phyloP scores from a whole-genome alignment of 768 basidiomycete genomes.

The Rhizopogon vesiculosus region DNA sequence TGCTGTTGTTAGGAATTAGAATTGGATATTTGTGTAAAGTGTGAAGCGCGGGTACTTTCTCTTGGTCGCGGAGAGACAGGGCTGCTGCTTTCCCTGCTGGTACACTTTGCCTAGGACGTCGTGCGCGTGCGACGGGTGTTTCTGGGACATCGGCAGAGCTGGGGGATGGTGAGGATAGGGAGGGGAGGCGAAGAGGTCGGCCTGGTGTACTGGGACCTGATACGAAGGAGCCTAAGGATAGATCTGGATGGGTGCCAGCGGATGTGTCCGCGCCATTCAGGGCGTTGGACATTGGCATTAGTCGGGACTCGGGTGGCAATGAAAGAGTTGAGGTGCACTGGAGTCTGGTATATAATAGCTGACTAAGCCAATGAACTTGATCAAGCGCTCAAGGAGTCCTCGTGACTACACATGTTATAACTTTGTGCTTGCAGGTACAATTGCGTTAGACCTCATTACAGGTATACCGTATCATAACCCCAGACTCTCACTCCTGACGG shows the following conservation, averaged over 20 bases:
- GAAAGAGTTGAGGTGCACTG: too few species aligned
- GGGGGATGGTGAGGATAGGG: constrained; percentile 46
- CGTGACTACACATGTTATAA: too few species aligned
- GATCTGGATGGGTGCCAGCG: constrained; percentile 45
- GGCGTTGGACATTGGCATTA: background rate
- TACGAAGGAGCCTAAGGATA: constrained; percentile 54
- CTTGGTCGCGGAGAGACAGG: constrained; percentile 91
- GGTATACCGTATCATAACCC: too few species aligned
- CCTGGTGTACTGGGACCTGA: constrained; percentile 53
- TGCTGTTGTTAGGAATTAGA: constrained; percentile 46
- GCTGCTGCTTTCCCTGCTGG: constrained; percentile 31
- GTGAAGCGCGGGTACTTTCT: constrained; percentile 60
- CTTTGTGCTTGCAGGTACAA: too few species aligned
- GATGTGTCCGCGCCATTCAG: constrained; percentile 18
- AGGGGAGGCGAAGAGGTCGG: constrained; percentile 40
- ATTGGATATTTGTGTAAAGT: background rate
- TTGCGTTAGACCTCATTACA: too few species aligned
- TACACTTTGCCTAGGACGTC: constrained; percentile 31
- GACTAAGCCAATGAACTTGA: too few species aligned
- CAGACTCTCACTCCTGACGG: too few species aligned
- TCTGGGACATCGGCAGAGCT: constrained; percentile 45
- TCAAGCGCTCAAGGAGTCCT: too few species aligned
- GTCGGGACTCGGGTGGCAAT: too few species aligned
- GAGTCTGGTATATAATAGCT: too few species aligned
- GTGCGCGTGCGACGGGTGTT: constrained; percentile 46